phyloP scores from a whole-genome alignment of 306 rosid genomes.

The Lupinus albus region DNA sequence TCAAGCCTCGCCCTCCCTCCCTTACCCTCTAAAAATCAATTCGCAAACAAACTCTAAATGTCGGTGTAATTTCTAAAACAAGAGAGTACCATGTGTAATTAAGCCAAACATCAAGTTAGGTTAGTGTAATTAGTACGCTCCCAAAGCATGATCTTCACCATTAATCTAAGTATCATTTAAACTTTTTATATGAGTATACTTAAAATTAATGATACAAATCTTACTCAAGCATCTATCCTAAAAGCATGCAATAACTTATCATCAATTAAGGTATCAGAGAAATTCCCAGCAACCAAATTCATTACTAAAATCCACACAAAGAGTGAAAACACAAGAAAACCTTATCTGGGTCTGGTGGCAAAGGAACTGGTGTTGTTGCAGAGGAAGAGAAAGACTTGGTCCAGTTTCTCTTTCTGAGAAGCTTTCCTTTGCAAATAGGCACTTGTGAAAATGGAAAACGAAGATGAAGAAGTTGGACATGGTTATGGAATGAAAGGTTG shows the following conservation, averaged over 20 bases:
- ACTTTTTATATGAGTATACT: neutral
- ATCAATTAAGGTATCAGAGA: neutral
- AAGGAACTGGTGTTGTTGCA: conserved; percentile 35
- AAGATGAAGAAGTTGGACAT: conserved; percentile 34
- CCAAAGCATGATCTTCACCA: neutral
- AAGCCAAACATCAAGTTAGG: no score
- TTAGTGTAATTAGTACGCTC: neutral
- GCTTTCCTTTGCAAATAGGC: conserved; percentile 24
- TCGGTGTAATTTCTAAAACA: no score
- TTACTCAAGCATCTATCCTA: neutral
- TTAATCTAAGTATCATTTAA: neutral
- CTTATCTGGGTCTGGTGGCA: conserved; percentile 59
- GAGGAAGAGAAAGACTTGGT: conserved; percentile 39
- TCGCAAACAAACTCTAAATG: no score
- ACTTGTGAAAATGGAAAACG: conserved; percentile 39
- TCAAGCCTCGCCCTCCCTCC: no score
- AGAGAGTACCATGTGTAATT: no score
- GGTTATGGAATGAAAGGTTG: conserved; percentile 26
- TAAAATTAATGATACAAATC: neutral
- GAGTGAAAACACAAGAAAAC: conserved; percentile 31
- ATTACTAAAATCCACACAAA: conserved; percentile 27
- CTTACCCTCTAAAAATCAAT: no score
- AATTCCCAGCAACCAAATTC: conserved; percentile 15
- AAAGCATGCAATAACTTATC: neutral
- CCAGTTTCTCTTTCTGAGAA: conserved; percentile 39